Evolutionary conservation across 495 filamentous ascomycete genomes (phyloP).

Genomic region (Cercophora newfieldiana): DNA sequence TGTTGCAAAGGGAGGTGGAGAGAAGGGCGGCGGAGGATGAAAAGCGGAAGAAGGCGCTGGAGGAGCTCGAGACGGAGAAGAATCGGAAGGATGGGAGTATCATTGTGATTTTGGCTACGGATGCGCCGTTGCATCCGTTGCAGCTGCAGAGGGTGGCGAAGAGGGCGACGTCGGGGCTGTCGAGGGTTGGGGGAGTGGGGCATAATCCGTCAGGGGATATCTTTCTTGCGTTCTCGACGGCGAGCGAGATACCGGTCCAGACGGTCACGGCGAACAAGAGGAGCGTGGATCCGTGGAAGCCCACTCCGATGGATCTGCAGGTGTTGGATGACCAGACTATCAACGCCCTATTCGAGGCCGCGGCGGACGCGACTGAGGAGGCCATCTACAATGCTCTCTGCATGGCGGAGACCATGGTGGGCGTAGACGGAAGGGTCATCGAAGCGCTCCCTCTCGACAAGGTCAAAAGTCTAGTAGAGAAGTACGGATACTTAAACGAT

Average conservation of each 20-base stretch:
- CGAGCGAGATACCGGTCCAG: constrained; percentile 42
- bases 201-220: constrained; percentile 53
- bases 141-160: constrained; percentile 56
- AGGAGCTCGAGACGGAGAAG: constrained; percentile 35
- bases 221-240: constrained; percentile 56
- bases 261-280: constrained; percentile 30
- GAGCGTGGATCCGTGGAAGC: constrained; percentile 35
- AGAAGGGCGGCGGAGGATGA: constrained; percentile 34
- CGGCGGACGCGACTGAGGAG: constrained; percentile 54
- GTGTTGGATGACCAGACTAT: constrained; percentile 51
- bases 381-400: constrained; percentile 54
- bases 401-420: constrained; percentile 51
- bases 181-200: constrained; percentile 50
- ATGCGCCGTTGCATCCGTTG: constrained; percentile 51
- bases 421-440: constrained; percentile 37
- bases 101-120: constrained; percentile 53
- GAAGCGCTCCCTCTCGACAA: constrained; percentile 49
- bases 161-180: constrained; percentile 52
- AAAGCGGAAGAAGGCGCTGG: constrained; percentile 26
- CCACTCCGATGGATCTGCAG: constrained; percentile 38
- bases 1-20: constrained; percentile 20
- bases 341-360: constrained; percentile 51
- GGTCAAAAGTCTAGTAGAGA: constrained; percentile 49
- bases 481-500: constrained; percentile 27
- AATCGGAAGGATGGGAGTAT: constrained; percentile 54